A percentile compares a stretch with the other conserved stretches of the same genome.
Evolutionary conservation across 2,329 filamentous ascomycete genomes (phyloP).

Genomic region (Emydomyces testavorans): DNA sequence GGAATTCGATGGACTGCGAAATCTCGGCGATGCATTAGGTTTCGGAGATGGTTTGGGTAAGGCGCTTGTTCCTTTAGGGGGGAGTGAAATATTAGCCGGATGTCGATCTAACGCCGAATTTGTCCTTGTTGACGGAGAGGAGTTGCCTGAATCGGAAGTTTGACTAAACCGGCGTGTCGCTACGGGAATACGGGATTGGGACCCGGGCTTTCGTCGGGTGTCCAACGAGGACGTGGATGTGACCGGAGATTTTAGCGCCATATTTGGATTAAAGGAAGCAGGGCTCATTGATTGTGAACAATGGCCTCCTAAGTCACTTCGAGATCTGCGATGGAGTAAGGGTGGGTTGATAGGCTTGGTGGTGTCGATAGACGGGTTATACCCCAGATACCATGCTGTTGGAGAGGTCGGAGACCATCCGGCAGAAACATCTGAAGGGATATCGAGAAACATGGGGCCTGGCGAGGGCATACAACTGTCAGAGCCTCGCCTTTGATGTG

Average conservation of each 20-base stretch:
- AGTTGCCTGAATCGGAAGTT: slow-evolving; percentile 33
- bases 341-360: slow-evolving; percentile 22
- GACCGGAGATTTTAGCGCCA: slow-evolving; percentile 26
- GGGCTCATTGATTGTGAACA: slow-evolving; percentile 20
- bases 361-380: slow-evolving; percentile 35
- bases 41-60: slow-evolving; percentile 28
- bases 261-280: slow-evolving; percentile 24
- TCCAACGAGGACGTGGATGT: slow-evolving; percentile 3
- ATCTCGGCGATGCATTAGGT: slow-evolving; percentile 7
- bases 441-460: slow-evolving; percentile 34
- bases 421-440: slow-evolving; percentile 25
- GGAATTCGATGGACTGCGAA: not conserved
- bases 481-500: slow-evolving; percentile 47
- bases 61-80: slow-evolving; percentile 32
- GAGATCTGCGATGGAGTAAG: slow-evolving; percentile 29
- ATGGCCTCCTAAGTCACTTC: slow-evolving; percentile 47
- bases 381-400: slow-evolving; percentile 52
- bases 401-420: slow-evolving; percentile 52
- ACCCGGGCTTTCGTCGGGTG: slow-evolving; percentile 9
- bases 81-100: slow-evolving; percentile 24
- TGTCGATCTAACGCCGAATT: slow-evolving; percentile 27
- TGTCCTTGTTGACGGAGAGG: slow-evolving; percentile 25
- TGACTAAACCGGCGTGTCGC: slow-evolving; percentile 31
- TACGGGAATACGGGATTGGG: slow-evolving; percentile 38
- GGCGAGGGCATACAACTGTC: slow-evolving; percentile 55